Conservation (phyloP, 2,329 filamentous ascomycete species). For the Diaporthe velutina region DNA sequence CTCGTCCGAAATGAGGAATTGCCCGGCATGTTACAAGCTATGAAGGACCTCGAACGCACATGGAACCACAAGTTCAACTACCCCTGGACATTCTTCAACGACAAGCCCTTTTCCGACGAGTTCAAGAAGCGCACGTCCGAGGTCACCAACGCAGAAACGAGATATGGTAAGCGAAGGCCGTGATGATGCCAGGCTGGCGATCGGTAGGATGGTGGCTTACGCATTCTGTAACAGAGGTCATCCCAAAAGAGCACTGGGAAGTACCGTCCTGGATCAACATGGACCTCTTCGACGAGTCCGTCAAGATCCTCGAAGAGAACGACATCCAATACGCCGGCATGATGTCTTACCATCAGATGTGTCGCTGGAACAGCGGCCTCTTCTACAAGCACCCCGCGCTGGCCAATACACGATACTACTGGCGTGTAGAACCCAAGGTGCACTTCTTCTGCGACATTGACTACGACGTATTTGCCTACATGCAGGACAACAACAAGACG, state of each 20-base stretch:
- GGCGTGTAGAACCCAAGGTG: conserved; percentile 98
- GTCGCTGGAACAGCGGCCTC: conserved; percentile 97
- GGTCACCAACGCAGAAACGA: conserved; percentile 88
- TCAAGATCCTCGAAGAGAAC: conserved; percentile 84
- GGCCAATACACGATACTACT: conserved; percentile 88
- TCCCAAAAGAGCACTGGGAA: conserved; percentile 96
- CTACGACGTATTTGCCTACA: conserved; percentile 98
- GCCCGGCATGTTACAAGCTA: conserved; percentile 84
- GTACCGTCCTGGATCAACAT: conserved; percentile 92
- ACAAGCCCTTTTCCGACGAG: conserved; percentile 91
- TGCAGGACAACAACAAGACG: conserved; percentile 98
- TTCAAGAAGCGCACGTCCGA: conserved; percentile 88
- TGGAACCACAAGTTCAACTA: conserved; percentile 99
- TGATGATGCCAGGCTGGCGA: conserved; percentile 10
- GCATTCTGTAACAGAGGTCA: conserved; percentile 70
- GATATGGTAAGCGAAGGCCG: conserved; percentile 73
- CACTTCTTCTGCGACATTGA: conserved; percentile 99
- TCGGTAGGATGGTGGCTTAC: conserved; percentile 28
- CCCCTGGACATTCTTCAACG: conserved; percentile 99
- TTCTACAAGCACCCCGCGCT: conserved; percentile 98
- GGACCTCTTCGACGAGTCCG: conserved; percentile 87
- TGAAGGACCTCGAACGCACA: conserved; percentile 91
- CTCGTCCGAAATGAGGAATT: conserved; percentile 95
- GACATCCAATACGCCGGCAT: conserved; percentile 91
- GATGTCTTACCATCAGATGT: conserved; percentile 98